These are phyloP conservation scores for Heliamphora exappendiculata DNA, from an alignment of 148 eudicot genomes.

Conservation along the genomic window DNA sequence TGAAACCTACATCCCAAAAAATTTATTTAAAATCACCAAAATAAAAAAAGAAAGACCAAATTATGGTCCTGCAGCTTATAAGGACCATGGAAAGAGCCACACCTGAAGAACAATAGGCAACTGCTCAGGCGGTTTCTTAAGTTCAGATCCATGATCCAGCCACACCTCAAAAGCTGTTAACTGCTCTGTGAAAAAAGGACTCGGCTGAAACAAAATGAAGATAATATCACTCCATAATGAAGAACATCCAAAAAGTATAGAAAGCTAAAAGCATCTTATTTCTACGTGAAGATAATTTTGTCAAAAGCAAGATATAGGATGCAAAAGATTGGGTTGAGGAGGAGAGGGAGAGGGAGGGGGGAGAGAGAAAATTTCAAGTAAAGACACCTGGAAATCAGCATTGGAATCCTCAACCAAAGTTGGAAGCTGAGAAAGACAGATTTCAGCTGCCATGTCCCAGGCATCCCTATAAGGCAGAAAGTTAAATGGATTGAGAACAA, in stretches of 20 bases:
- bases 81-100: slow-evolving; percentile 1
- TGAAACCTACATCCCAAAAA: slow-evolving; percentile 9
- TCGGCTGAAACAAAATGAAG: slow-evolving; percentile 48
- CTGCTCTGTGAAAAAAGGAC: slow-evolving; percentile 89
- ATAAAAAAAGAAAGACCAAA: slow-evolving; percentile 4
- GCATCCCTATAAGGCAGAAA: slow-evolving; percentile 62
- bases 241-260: not conserved
- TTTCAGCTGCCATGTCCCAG: slow-evolving; percentile 99
- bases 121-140: slow-evolving; percentile 86
- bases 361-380: not conserved
- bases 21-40: not conserved
- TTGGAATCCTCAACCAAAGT: slow-evolving; percentile 66
- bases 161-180: slow-evolving; percentile 89
- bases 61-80: not conserved
- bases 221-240: slow-evolving; percentile 1
- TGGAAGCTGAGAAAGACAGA: slow-evolving; percentile 93
- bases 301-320: not conserved
- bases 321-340: not conserved
- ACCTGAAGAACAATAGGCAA: slow-evolving; percentile 96
- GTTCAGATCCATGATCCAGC: slow-evolving; percentile 93
- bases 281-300: not conserved
- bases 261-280: not conserved
- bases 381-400: slow-evolving; percentile 79
- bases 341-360: not conserved
- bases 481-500: slow-evolving; percentile 16